A percentile compares a stretch with the other conserved stretches of the same genome.
Evolutionary conservation across 1,284 basidiomycete genomes (phyloP).

Genomic region (Naganishia albida): DNA sequence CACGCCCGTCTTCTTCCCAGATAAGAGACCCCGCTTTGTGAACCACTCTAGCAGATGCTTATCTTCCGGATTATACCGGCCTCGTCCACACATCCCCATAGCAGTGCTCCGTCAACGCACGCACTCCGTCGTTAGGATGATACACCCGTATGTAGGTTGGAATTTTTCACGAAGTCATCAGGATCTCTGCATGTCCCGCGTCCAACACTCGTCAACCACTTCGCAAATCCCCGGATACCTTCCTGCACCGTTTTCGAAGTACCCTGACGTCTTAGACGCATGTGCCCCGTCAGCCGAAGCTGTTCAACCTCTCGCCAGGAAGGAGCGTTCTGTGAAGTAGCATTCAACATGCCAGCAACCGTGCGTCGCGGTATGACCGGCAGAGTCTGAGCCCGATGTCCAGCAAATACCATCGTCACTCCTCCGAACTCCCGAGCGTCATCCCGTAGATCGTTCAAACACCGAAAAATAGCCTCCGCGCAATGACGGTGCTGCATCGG

Average conservation of each 20-base stretch:
- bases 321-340: not conserved
- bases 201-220: not conserved
- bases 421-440: not conserved
- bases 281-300: not conserved
- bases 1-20: not conserved
- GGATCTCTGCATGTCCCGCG: not conserved
- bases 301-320: not conserved
- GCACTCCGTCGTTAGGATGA: not conserved
- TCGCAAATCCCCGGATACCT: not conserved
- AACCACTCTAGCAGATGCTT: not conserved
- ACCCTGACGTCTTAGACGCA: not conserved
- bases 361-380: not conserved
- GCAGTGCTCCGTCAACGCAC: not conserved
- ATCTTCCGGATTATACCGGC: not conserved
- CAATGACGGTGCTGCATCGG: constrained; percentile 2
- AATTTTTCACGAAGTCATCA: not conserved
- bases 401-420: not conserved
- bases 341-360: not conserved
- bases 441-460: not conserved
- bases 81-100: not conserved
- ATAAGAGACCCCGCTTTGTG: not conserved
- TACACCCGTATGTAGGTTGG: not conserved
- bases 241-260: not conserved
- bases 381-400: constrained; percentile 1
- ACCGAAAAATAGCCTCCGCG: not conserved